Base-by-base conservation (phyloP, 2,329 filamentous ascomycete genomes). In the Orbilia javanica region DNA sequence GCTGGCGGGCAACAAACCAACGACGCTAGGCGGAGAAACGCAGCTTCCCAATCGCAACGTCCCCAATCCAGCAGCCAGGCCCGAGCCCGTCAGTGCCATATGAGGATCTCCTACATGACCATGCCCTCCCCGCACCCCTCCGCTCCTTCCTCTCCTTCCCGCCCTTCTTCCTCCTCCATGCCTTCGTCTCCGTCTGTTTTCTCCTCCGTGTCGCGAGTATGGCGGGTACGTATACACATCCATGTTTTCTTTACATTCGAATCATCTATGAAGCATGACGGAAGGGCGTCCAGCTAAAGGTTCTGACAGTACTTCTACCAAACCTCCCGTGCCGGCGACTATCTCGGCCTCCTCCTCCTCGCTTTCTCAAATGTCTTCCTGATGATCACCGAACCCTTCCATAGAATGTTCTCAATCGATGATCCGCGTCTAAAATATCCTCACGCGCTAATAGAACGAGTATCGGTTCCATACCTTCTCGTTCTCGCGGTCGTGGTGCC, bases 391-490 rank as follows among this genome's bases (percentile, higher is more conserved):
- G 90, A 91, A 78, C 96, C 96, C 0, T 98, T 98, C 83, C 94
- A 98, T 84, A 93, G 93, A 85, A 92, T 97, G 89, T 98, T 99
- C 85, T 92, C 90, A 80, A 88, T 98, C 79, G 92, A 94, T 83
- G 93, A 98, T 83, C 88, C 92, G 25, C 87, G 90, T 62, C 93
- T 98, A 76, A 91, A 93, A 80, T 97, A 92, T 82, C 96, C 96
- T 0, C 92, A 97, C 84, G 93, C 96, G 22, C 87, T 91, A 71
- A 85, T 91, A 63, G 94, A 99, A 84, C 89, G 94, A 79, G 96
- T 99, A 0, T 87, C 93, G 6, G 90, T 97, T 13, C 83, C 86
- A 76, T 90, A 91, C 88, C 92, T 94, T 80, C 90, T 97, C 80
- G 79, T 89, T 39, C 93, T 90, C 88, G 90, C 93, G 63, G 82